These are phyloP conservation scores for Pseudocercospora fijiensis DNA, from an alignment of 2,329 filamentous ascomycete genomes.

Conservation along the genomic window DNA sequence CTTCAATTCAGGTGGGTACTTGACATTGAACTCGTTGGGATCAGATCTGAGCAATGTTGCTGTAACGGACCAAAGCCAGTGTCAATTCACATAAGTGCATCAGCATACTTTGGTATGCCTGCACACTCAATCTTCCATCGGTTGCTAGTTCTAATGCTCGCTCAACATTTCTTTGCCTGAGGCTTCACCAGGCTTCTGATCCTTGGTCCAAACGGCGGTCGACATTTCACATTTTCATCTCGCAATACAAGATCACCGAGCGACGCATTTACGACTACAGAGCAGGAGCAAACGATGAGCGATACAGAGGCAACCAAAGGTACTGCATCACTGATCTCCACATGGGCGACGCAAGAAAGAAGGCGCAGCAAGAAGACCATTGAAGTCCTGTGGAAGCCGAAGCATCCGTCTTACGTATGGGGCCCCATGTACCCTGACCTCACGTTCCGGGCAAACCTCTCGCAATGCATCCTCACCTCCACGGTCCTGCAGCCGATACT, in stretches of 20 bases:
- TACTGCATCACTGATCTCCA: background rate
- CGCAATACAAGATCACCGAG: background rate
- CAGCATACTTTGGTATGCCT: background rate
- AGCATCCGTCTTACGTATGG: background rate
- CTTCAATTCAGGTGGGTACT: conserved; percentile 22
- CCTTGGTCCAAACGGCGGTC: background rate
- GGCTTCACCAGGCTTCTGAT: background rate
- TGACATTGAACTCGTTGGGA: conserved; percentile 14
- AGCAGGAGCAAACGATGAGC: background rate
- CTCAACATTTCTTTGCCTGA: background rate
- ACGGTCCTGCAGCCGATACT: background rate
- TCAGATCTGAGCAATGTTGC: conserved; percentile 23
- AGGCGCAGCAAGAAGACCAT: background rate
- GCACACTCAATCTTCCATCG: background rate
- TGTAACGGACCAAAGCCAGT: conserved; percentile 21
- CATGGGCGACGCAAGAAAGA: background rate
- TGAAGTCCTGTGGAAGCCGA: background rate
- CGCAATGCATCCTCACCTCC: background rate
- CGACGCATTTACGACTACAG: background rate
- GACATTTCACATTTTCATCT: background rate
- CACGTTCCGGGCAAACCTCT: background rate
- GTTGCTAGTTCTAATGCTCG: background rate
- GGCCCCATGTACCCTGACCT: background rate
- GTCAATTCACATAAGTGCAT: conserved; percentile 19
- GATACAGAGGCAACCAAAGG: background rate